Evolutionary conservation across 371 early-diverging fungal genomes (phyloP).

Genomic region (Mortierella sp.): DNA sequence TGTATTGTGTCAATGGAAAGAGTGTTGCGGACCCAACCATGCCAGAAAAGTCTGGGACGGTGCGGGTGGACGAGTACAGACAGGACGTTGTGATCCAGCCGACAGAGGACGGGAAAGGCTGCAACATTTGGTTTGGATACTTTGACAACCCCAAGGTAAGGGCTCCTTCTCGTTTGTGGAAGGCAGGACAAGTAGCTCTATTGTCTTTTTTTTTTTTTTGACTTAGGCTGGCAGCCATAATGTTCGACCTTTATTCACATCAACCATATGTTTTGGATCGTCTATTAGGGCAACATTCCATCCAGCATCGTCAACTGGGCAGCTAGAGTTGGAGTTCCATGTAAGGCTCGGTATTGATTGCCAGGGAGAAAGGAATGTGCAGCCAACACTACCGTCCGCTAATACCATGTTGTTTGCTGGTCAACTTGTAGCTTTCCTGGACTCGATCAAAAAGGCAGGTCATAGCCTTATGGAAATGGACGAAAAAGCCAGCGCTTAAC

Average conservation of each 20-base stretch:
- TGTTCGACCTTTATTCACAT: no score
- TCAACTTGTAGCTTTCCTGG: slow-evolving; percentile 32
- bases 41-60: slow-evolving; percentile 55
- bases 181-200: no score
- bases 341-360: slow-evolving; percentile 17
- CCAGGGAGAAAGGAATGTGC: no score
- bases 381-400: no score
- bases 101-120: slow-evolving; percentile 54
- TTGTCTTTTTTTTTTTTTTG: background rate
- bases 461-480: slow-evolving; percentile 36
- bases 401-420: background rate
- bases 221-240: no score
- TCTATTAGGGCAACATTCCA: slow-evolving; percentile 60
- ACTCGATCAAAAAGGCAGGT: slow-evolving; percentile 30
- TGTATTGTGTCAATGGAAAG: slow-evolving; percentile 60
- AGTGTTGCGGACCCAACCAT: slow-evolving; percentile 46
- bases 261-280: no score
- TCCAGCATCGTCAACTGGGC: slow-evolving; percentile 64
- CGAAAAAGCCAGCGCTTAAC: no score
- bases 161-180: no score
- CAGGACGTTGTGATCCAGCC: slow-evolving; percentile 59
- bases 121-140: slow-evolving; percentile 60
- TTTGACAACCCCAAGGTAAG: slow-evolving; percentile 65
- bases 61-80: slow-evolving; percentile 60
- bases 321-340: slow-evolving; percentile 60